Base-by-base conservation (phyloP, 2,329 filamentous ascomycete genomes). In the Claviceps sp. region DNA sequence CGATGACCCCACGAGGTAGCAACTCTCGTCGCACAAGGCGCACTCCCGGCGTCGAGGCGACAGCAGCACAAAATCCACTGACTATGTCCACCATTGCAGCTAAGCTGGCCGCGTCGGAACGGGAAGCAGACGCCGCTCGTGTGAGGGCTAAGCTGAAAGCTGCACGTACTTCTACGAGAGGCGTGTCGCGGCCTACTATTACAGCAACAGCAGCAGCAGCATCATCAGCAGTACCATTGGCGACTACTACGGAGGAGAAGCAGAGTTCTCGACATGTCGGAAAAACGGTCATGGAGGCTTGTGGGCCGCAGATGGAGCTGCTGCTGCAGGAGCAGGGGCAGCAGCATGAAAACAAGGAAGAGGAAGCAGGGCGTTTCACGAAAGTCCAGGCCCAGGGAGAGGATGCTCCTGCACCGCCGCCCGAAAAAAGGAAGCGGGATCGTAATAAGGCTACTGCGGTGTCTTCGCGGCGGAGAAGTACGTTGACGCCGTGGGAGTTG, bases 401-500 rank as follows among this genome's bases (percentile, higher is more conserved):
- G 4, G 43, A 9, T n/a, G 13, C 22, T 20, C 14, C 16, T 9
- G 44, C 11, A 16, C 40, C 16, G 2, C 44, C 59, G 49, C 63
- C 66, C 4, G 62, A 65, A 47, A 72, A 72, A 63, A 70, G 75
- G 36, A 78, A 77, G 62, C 69, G 75, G 43, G 78, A 72, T 60
- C 71, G 67, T 64, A 76, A 69, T 22, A 22, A 22, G 63, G 72
- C 65, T 60, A 81, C 63, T 65, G 83, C 70, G 70, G 71, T 65
- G 8, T 73, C 79, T 2, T 83, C 76, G 54, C 72, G 85, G 62
- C 74, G 86, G 62, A 76, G 87, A 63, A 89, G 84, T 61, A 90
- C 86, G 20, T 69, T 91, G 36, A 89, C 79, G 60, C 81, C 84
- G 3, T 84, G 84, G 73, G 87, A 91, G 66, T 67, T 90, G 61